phyloP scores from a whole-genome alignment of 306 rosid species.

The Corylus heterophylla region DNA sequence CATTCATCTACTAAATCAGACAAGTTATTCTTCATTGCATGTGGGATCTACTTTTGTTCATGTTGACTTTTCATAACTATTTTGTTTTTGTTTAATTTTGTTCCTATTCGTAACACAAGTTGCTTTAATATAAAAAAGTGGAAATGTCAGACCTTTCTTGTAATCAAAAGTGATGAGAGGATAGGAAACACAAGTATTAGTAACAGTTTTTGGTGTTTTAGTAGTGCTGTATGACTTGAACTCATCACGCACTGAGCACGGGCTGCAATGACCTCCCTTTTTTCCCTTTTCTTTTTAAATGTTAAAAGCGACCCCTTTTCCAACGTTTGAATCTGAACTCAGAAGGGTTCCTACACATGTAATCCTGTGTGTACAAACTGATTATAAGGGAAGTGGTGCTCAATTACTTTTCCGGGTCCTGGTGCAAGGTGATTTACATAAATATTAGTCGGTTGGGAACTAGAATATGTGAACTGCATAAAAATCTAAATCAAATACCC shows the following conservation, averaged over 20 bases:
- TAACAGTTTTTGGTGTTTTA: not conserved
- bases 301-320: not conserved
- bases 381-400: not conserved
- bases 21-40: not conserved
- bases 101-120: not conserved
- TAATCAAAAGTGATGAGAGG: not conserved
- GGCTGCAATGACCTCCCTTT: not conserved
- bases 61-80: not conserved
- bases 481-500: slow-evolving; percentile 24
- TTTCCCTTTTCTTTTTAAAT: not conserved
- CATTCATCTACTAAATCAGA: not conserved
- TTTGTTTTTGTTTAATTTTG: not conserved
- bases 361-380: not conserved
- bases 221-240: not conserved
- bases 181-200: not conserved
- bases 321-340: not conserved
- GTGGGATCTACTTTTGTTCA: not conserved
- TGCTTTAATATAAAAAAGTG: not conserved
- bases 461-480: slow-evolving; percentile 7
- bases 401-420: slow-evolving; percentile 4
- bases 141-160: not conserved
- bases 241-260: not conserved
- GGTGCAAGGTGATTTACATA: not conserved
- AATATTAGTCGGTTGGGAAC: slow-evolving; percentile 1
- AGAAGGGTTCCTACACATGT: not conserved